Evolutionary conservation across 1,284 basidiomycete genomes (phyloP).

Genomic region (Apiotrichum laibachii): DNA sequence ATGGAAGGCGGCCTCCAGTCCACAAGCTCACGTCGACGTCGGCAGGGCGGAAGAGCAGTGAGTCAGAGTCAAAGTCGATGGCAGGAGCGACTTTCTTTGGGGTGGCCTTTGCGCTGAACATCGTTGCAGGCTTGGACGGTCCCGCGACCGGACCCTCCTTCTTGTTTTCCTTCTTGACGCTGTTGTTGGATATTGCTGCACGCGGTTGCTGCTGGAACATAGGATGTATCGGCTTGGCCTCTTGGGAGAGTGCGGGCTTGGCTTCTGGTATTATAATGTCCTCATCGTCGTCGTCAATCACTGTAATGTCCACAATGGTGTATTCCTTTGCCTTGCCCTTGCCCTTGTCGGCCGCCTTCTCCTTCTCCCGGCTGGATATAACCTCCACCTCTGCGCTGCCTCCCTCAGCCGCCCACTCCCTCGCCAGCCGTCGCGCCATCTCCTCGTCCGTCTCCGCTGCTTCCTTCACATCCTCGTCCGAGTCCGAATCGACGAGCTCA

Average conservation of each 20-base stretch:
- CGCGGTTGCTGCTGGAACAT: background rate
- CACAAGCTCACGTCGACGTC: conserved; percentile 53
- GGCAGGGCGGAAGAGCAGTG: conserved; percentile 47
- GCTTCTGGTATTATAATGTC: background rate
- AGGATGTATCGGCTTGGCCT: background rate
- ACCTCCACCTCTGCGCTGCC: conserved; percentile 15
- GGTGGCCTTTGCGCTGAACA: conserved; percentile 20
- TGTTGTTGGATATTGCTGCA: background rate
- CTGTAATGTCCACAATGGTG: conserved; percentile 16
- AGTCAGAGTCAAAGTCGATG: conserved; percentile 51
- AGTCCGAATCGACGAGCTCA: conserved; percentile 39
- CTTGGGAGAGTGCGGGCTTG: no score
- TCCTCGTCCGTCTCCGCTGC: conserved; percentile 24
- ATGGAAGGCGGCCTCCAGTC: conserved; percentile 59
- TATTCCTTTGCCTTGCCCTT: conserved; percentile 2
- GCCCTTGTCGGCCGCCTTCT: background rate
- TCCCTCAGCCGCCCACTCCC: conserved; percentile 25
- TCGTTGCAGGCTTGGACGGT: conserved; percentile 3
- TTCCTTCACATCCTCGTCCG: conserved; percentile 27
- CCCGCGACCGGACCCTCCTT: conserved; percentile 1
- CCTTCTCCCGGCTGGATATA: conserved; percentile 1
- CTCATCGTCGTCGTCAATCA: conserved; percentile 10
- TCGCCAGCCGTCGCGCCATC: conserved; percentile 31
- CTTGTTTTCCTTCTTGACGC: background rate
- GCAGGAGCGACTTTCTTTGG: conserved; percentile 35